phyloP scores from a whole-genome alignment of 1,139 yeast genomes.

The Candida sanyaensis region DNA sequence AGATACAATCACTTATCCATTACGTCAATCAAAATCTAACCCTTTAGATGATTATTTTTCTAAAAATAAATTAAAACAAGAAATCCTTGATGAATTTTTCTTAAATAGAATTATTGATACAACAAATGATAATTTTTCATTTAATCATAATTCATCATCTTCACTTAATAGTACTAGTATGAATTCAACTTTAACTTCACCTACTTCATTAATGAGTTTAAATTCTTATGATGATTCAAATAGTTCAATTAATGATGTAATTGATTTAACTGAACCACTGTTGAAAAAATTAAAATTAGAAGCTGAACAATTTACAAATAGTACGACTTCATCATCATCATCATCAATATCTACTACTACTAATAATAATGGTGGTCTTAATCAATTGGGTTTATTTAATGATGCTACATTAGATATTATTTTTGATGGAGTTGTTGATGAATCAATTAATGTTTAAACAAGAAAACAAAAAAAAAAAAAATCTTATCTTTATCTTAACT shows the following conservation, averaged over 20 bases:
- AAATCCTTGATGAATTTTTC: constrained; percentile 42
- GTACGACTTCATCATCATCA: constrained; percentile 1
- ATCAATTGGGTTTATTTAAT: constrained; percentile 10
- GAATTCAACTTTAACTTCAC: constrained; percentile 30
- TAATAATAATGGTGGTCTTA: not conserved
- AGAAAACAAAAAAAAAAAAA: not conserved
- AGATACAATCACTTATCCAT: constrained; percentile 7
- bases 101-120: constrained; percentile 36
- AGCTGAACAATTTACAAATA: constrained; percentile 1
- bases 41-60: constrained; percentile 8
- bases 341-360: not conserved
- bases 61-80: constrained; percentile 38
- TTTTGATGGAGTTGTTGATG: constrained; percentile 33
- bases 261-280: constrained; percentile 7
- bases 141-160: constrained; percentile 14
- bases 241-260: constrained; percentile 8
- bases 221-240: constrained; percentile 30
- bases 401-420: constrained; percentile 24
- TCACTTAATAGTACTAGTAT: constrained; percentile 10
- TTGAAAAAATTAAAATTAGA: constrained; percentile 7
- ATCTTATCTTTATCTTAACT: not conserved
- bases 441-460: constrained; percentile 18
- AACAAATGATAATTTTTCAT: constrained; percentile 11
- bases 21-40: constrained; percentile 14
- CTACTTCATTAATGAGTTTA: constrained; percentile 36